Evolutionary conservation across 2,329 filamentous ascomycete genomes (phyloP).

Genomic region (Phyllosticta citrichinensis): DNA sequence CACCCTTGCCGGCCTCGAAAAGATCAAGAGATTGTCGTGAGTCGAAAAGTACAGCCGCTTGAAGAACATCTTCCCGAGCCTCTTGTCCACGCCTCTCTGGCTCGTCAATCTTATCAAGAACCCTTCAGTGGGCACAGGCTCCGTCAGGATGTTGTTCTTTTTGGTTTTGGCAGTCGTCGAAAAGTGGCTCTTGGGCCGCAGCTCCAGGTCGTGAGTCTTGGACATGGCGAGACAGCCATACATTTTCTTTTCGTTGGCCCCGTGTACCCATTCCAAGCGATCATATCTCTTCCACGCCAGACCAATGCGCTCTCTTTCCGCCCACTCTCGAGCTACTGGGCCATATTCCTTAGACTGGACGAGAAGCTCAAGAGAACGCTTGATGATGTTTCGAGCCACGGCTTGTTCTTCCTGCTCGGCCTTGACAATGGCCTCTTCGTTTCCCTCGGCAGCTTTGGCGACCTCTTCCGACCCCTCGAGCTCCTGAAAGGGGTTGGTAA

Average conservation of each 20-base stretch:
- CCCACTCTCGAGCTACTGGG: conserved; percentile 50
- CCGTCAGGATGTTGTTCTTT: conserved; percentile 33
- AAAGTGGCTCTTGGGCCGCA: conserved; percentile 56
- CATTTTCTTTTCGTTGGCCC: conserved; percentile 56
- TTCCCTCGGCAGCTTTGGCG: conserved; percentile 33
- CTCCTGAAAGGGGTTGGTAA: conserved; percentile 50
- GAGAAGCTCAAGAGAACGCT: conserved; percentile 49
- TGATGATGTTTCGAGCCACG: conserved; percentile 47
- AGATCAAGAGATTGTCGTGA: conserved; percentile 53
- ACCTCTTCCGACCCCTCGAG: conserved; percentile 36
- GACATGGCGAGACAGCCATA: conserved; percentile 60
- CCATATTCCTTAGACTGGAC: conserved; percentile 48
- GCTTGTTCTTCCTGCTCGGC: conserved; percentile 43
- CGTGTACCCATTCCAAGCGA: conserved; percentile 58
- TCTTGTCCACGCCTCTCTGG: conserved; percentile 48
- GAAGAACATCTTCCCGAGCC: conserved; percentile 51
- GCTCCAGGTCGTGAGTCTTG: conserved; percentile 54
- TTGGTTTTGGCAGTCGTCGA: conserved; percentile 37
- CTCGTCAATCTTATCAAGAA: conserved; percentile 57
- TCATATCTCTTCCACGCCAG: conserved; percentile 62
- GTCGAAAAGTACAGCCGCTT: conserved; percentile 57
- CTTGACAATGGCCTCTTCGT: conserved; percentile 33
- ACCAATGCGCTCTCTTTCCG: conserved; percentile 48
- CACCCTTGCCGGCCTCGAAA: conserved; percentile 50
- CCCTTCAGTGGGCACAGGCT: conserved; percentile 55